Evolutionary conservation across 202 grass and related monocot genomes (phyloP), one percentile per base, ranked within the genome.

Genomic region (Zizania palustris): DNA sequence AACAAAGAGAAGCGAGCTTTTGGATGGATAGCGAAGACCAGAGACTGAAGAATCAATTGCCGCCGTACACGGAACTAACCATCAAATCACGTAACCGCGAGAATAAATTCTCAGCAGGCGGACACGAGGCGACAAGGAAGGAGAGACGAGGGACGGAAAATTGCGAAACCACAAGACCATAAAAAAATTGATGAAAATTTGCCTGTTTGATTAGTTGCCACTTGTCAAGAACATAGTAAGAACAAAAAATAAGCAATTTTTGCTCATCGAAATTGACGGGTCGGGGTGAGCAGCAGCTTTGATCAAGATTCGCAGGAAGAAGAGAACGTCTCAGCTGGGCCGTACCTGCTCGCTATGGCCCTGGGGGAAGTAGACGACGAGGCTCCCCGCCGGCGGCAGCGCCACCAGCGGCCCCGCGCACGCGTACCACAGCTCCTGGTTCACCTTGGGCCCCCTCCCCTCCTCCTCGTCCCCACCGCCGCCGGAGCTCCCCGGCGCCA

Each of bases 281-380:
- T 28, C 28, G 28, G 28, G 28, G 28, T 0, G 28, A 28, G 28
- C 28, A 28, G 28, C 28, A 28, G 28, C 28, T 28, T 28, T 28
- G 28, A 2, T 28, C 28, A 28, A 28, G 28, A 28, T 28, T 79
- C 38, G 2, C 18, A 28, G 18, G 63, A 9, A 68, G 53, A 5
- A 15, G 7, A 34, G 28, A 28, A 28, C 28, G 28, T 28, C 28
- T 0, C 28, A 28, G 28, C 28, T 28, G 28, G 28, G 28, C 28
- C 8, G 28, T 51, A 94, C 92, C 84, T 96, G 92, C 78, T 96
- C 92, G 78, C 92, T 96, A 83, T 96, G 92, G 0, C 92, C 92
- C 80, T 96, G 92, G 9, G 92, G 89, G 69, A 96, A 96, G 84
- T 96, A 96, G 67, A 92, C 92, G 65, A 90, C 74, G 77, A 96